These are phyloP conservation scores for Shiraia sp. DNA, from an alignment of 2,329 filamentous ascomycete species.

Conservation along the genomic window DNA sequence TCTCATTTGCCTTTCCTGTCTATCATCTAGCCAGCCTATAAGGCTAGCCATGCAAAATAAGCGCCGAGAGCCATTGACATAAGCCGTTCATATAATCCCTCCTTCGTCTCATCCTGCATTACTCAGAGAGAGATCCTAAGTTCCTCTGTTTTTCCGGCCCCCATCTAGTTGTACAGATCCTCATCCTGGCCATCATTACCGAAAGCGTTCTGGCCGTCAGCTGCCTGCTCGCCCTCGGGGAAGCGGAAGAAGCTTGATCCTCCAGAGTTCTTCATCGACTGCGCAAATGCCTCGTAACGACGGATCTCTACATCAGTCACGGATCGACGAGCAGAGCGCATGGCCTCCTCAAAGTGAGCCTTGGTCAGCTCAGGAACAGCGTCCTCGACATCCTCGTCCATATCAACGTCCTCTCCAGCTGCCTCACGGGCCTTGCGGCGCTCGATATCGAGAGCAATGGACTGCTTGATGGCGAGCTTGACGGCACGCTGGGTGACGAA, in stretches of 20 bases:
- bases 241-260: slow-evolving; percentile 99
- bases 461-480: slow-evolving; percentile 99
- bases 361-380: slow-evolving; percentile 95
- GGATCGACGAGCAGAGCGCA: slow-evolving; percentile 90
- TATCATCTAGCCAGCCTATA: too few species aligned
- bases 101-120: too few species aligned
- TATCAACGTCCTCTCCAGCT: slow-evolving; percentile 68
- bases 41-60: too few species aligned
- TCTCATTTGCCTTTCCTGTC: too few species aligned
- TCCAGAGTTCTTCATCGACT: slow-evolving; percentile 98
- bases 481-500: slow-evolving; percentile 99
- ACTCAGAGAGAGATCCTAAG: too few species aligned
- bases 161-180: slow-evolving; percentile 87
- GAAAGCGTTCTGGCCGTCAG: slow-evolving; percentile 59
- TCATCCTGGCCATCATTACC: slow-evolving; percentile 92
- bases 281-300: slow-evolving; percentile 96
- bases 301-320: slow-evolving; percentile 97
- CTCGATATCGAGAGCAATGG: slow-evolving; percentile 87
- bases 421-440: slow-evolving; percentile 87
- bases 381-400: slow-evolving; percentile 78
- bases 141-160: too few species aligned
- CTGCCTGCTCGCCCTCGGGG: slow-evolving; percentile 60
- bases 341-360: slow-evolving; percentile 97
- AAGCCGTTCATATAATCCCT: too few species aligned
- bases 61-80: too few species aligned